phyloP scores from a whole-genome alignment of 371 early-diverging fungal genomes.

The Saksenaea oblongispora region DNA sequence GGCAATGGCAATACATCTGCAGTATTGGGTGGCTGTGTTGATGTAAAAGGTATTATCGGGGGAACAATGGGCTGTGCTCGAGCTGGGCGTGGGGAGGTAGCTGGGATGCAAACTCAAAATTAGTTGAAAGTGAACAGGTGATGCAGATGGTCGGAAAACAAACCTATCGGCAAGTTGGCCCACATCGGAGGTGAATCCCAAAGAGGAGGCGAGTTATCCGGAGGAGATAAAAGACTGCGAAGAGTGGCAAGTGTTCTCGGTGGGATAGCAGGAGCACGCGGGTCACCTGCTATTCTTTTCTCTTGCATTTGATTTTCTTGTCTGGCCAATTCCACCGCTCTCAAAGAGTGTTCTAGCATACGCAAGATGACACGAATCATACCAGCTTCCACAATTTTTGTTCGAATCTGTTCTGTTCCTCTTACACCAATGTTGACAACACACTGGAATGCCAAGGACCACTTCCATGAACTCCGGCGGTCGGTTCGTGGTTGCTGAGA shows the following conservation, averaged over 20 bases:
- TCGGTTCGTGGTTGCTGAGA: slow-evolving; percentile 66
- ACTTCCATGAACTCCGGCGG: slow-evolving; percentile 73
- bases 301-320: slow-evolving; percentile 37
- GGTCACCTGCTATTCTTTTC: neutral
- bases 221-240: neutral
- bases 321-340: slow-evolving; percentile 56
- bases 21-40: slow-evolving; percentile 6
- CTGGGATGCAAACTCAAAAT: slow-evolving; percentile 1
- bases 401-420: slow-evolving; percentile 79
- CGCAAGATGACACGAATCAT: slow-evolving; percentile 78
- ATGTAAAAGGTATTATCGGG: neutral
- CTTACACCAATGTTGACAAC: slow-evolving; percentile 87
- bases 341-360: slow-evolving; percentile 72
- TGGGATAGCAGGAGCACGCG: neutral
- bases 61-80: neutral
- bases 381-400: slow-evolving; percentile 84
- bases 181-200: neutral
- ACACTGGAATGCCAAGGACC: slow-evolving; percentile 84
- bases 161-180: slow-evolving; percentile 17
- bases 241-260: slow-evolving; percentile 5
- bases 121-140: slow-evolving; percentile 12
- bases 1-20: neutral
- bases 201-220: neutral
- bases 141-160: slow-evolving; percentile 26
- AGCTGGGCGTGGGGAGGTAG: slow-evolving; percentile 5